Base-by-base conservation (phyloP, 805 yeast species). In the Blastobotrys chiropterorum region DNA sequence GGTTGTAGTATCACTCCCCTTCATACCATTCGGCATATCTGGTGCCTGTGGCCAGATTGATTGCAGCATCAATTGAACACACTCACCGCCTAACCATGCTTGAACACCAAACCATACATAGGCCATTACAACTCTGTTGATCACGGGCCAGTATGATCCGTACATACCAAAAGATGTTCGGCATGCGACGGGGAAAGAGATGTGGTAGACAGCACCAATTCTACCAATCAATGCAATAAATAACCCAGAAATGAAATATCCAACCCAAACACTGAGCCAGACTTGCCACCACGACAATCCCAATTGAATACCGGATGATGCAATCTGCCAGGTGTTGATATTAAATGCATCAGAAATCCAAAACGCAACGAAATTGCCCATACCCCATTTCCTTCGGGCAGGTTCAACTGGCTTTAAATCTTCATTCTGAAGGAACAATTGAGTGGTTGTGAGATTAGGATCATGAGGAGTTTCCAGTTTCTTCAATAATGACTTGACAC, bases 301-400 rank as follows among this genome's bases (percentile, higher is more conserved):
- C 19, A 82, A 80, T 50, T 75, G 73, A 52, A 85, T 83, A 61
- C 95, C 95, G 0, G 95, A 85, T 6, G 92, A 82, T 1, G 95
- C 96, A 60, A 89, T 87, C 72, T 86, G 90, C 89, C 92, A 88
- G 3, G 96, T 87, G 66, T 86, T 88, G 64, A 89, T 81, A 69
- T 89, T 89, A 72, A 89, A 86, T 31, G 95, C 82, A 65, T 89
- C 97, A 0, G 96, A 89, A 53, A 89, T 67, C 97, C 97, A 89
- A 61, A 86, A 85, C 57, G 79, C 81, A 13, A 85, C 82, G 64
- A 72, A 89, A 66, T 88, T 86, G 67, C 73, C 82, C 95, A 95
- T 86, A 26, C 79, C 71, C 97, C 97, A 89, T n/a, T 78, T 77
- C 62, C 96, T 75, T 61, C 95, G 80, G 2, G 71, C 78, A 14